Conservation (phyloP, 2,329 filamentous ascomycete species). For the Penicillium capsulatum region DNA sequence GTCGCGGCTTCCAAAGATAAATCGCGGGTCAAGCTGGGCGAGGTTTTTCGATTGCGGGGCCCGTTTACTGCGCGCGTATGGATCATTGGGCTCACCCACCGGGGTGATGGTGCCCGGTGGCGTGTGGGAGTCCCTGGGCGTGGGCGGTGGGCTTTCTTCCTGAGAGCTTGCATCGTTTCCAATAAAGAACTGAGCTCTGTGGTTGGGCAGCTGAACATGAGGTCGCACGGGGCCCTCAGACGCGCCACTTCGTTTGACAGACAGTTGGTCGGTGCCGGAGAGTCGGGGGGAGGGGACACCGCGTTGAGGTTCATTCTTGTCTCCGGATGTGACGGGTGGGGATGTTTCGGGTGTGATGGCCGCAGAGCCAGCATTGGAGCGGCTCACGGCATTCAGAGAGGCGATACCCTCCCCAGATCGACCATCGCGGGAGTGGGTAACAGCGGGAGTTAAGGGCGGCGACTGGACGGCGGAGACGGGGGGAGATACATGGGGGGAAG, state of each 20-base stretch:
- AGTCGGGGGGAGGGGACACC: conserved; percentile 40
- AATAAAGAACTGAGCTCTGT: conserved; percentile 53
- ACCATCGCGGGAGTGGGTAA: conserved; percentile 60
- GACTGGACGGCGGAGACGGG: conserved; percentile 71
- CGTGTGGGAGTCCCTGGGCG: conserved; percentile 46
- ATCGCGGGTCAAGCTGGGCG: conserved; percentile 70
- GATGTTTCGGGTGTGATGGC: conserved; percentile 54
- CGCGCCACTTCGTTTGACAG: conserved; percentile 42
- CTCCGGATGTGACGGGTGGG: conserved; percentile 43
- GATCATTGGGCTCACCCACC: conserved; percentile 73
- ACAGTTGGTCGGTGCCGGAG: conserved; percentile 39
- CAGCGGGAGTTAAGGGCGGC: conserved; percentile 82
- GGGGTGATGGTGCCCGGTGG: conserved; percentile 75
- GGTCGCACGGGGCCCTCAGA: conserved; percentile 44
- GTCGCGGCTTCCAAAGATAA: conserved; percentile 77
- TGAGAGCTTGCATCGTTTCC: conserved; percentile 55
- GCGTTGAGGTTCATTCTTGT: conserved; percentile 29
- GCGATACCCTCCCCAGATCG: conserved; percentile 33
- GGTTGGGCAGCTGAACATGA: conserved; percentile 38
- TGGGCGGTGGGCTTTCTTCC: conserved; percentile 61
- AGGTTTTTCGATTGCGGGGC: conserved; percentile 64
- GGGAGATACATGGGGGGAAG: conserved; percentile 65
- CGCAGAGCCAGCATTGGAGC: conserved; percentile 28
- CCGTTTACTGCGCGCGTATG: conserved; percentile 78
- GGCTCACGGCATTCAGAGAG: conserved; percentile 30